Evolutionary conservation across 305 asterid genomes (phyloP).

Genomic region (Plantago coronopus): DNA sequence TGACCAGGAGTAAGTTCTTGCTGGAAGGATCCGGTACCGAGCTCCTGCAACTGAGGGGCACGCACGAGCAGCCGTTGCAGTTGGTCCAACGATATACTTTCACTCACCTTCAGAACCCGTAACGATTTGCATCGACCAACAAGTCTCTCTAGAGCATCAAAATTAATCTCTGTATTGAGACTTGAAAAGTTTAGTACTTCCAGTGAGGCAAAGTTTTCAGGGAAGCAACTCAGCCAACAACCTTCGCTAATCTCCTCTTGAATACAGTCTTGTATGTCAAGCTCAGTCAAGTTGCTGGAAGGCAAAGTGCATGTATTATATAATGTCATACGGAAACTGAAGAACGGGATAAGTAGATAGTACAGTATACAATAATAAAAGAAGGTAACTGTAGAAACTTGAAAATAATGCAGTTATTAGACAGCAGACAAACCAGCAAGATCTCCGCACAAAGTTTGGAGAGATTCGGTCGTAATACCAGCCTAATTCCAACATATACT

Average conservation of each 20-base stretch:
- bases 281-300: conserved; percentile 33
- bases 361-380: neutral
- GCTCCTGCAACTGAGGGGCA: conserved; percentile 37
- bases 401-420: neutral
- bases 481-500: too few species aligned
- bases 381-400: neutral
- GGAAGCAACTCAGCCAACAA: conserved; percentile 37
- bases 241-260: conserved; percentile 24
- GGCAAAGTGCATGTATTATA: conserved; percentile 13
- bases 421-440: too few species aligned
- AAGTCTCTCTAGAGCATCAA: conserved; percentile 46
- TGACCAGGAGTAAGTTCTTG: conserved; percentile 39
- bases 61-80: conserved; percentile 28
- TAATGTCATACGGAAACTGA: neutral
- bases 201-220: conserved; percentile 31
- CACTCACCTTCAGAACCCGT: conserved; percentile 31
- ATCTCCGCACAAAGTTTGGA: too few species aligned
- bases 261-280: conserved; percentile 32
- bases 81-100: conserved; percentile 29
- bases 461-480: too few species aligned
- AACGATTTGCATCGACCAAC: conserved; percentile 47
- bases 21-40: conserved; percentile 38
- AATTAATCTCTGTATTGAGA: conserved; percentile 30
- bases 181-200: conserved; percentile 34
- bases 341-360: neutral